Evolutionary conservation across 495 filamentous ascomycete genomes (phyloP).

Genomic region (Penicillium pancosmium): DNA sequence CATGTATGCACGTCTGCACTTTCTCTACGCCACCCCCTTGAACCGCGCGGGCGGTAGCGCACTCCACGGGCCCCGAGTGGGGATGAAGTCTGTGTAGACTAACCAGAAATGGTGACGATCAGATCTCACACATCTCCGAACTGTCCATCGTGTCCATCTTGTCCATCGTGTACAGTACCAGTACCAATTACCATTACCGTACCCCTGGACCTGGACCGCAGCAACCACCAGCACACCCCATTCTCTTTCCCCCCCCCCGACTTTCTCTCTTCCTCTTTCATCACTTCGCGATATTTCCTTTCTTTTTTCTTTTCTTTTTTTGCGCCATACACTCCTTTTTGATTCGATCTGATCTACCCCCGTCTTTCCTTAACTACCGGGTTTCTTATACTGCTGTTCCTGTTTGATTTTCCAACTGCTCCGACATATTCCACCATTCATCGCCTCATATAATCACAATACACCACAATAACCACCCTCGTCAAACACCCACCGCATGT

Average conservation of each 20-base stretch:
- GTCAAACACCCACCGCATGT: conserved; percentile 20
- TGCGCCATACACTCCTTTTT: conserved; percentile 18
- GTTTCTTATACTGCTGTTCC: conserved; percentile 9
- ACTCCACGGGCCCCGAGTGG: conserved; percentile 25
- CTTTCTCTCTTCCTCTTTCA: conserved; percentile 21
- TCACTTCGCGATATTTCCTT: conserved; percentile 18
- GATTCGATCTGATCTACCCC: conserved; percentile 11
- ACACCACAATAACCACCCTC: conserved; percentile 16
- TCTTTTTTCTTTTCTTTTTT: conserved; percentile 24
- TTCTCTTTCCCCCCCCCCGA: conserved; percentile 5
- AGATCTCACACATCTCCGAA: neutral
- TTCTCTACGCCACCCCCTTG: conserved; percentile 39
- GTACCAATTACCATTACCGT: neutral
- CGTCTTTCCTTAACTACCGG: conserved; percentile 29
- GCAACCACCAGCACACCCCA: neutral
- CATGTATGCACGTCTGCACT: too few species aligned
- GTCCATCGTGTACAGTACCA: neutral
- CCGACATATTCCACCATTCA: conserved; percentile 23
- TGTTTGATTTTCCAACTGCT: conserved; percentile 7
- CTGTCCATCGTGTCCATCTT: too few species aligned
- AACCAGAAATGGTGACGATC: conserved; percentile 4
- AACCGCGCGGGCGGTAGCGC: conserved; percentile 38
- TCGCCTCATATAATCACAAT: too few species aligned
- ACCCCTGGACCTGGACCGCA: conserved; percentile 4
- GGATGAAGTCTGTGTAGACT: conserved; percentile 2